These are phyloP conservation scores for Cladochytrium replicatum DNA, from an alignment of 192 early-diverging fungal genomes.

Conservation along the genomic window DNA sequence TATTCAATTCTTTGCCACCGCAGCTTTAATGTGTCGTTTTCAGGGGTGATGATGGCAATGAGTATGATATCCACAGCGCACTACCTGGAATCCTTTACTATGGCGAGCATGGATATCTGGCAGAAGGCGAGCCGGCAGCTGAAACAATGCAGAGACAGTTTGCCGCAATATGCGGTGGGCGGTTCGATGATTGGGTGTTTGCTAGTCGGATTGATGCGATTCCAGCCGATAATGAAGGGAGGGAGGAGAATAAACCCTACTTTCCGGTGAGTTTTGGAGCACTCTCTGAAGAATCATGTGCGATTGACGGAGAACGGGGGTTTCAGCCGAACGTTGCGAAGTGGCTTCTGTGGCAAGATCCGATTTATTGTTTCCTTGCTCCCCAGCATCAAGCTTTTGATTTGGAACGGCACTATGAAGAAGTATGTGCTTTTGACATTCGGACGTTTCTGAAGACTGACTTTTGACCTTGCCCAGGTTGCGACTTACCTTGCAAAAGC, in stretches of 20 bases:
- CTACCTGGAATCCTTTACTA: slow-evolving; percentile 71
- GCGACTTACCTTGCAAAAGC: slow-evolving; percentile 41
- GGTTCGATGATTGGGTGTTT: slow-evolving; percentile 64
- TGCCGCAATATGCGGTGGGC: slow-evolving; percentile 72
- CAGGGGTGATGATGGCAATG: slow-evolving; percentile 83
- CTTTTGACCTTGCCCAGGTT: too few species aligned
- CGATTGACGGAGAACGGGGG: background rate
- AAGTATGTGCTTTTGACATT: slow-evolving; percentile 9
- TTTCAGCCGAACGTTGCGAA: slow-evolving; percentile 40
- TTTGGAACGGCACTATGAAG: slow-evolving; percentile 55
- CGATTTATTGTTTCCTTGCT: slow-evolving; percentile 50
- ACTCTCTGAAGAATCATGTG: background rate
- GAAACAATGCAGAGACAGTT: slow-evolving; percentile 46
- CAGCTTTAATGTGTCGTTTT: background rate
- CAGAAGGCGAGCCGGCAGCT: slow-evolving; percentile 48
- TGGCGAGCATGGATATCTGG: slow-evolving; percentile 64
- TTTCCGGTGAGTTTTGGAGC: slow-evolving; percentile 1
- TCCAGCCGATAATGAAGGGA: slow-evolving; percentile 30
- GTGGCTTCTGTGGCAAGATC: slow-evolving; percentile 79
- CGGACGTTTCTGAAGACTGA: too few species aligned
- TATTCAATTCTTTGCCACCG: background rate
- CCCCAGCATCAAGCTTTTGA: slow-evolving; percentile 65
- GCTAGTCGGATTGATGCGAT: too few species aligned
- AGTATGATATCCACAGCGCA: slow-evolving; percentile 68
- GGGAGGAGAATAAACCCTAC: background rate